Base-by-base conservation (phyloP, 2,329 filamentous ascomycete genomes). In the Nothophoma quercina region DNA sequence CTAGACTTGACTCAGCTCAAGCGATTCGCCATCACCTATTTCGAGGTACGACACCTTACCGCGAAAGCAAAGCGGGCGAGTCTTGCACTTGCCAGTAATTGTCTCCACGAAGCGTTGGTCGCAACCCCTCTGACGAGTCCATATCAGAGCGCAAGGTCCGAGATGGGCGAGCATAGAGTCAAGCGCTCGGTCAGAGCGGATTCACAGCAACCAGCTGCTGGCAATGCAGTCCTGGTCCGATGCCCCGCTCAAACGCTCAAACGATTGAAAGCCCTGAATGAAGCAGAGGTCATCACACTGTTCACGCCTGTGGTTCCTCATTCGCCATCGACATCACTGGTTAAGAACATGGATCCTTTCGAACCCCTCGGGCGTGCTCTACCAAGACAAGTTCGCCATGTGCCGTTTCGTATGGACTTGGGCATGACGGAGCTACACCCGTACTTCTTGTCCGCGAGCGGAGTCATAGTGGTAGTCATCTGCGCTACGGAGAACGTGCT, bases 341-440 rank as follows among this genome's bases (percentile, higher is more conserved):
- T 73, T 35, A 76, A 78, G 54, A 73, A 72, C 35, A 79, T 75
- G 63, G 89, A 93, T 67, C 89, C 89, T 0, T 92, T 92, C 65
- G 88, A 92, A 70, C 81, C 83, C 12, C 77, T 93, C 15, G 89
- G 89, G 16, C 81, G 82, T 56, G 82, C 85, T 35, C 71, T 93
- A 40, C 83, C 85, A 40, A 77, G 74, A 40, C 79, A 82, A 60
- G 79, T 92, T 55, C 84, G 87, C 16, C 89, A 92, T 68, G 84
- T 91, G 34, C 88, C 89, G 5, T 93, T 90, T 64, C 84, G 85
- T 5, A 82, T 85, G 38, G 79, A 80, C 44, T 73, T 79, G 51
- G 87, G 88, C 33, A 85, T 90, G 68, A 88, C 85, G 2, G 78
- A 80, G 18, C 81, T 83, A 35, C 86, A 92, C 71, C 75, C 81